Percentiles rank a stretch among this genome's conserved stretches.
These are phyloP conservation scores for Cercospora sojina DNA, from an alignment of 2,329 filamentous ascomycete species.

Conservation along the genomic window DNA sequence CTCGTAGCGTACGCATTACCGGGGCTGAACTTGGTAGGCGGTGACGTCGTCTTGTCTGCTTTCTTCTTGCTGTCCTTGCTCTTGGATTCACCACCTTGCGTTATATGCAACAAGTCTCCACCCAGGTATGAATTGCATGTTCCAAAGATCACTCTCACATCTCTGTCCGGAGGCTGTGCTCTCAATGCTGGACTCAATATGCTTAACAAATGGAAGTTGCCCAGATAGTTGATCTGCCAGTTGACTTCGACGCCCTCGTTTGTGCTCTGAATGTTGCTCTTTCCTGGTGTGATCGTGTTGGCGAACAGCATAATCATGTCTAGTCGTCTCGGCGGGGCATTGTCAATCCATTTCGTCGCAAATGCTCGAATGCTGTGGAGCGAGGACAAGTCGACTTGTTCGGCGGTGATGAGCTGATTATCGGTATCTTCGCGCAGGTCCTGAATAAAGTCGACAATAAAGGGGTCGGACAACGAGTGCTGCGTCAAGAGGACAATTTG, in stretches of 20 bases:
- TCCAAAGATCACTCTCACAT: constrained; percentile 82
- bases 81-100: constrained; percentile 39
- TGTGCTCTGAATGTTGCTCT: constrained; percentile 58
- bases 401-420: constrained; percentile 90
- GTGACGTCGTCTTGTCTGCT: constrained; percentile 9
- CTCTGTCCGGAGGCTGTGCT: constrained; percentile 88
- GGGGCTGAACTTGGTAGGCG: constrained; percentile 43
- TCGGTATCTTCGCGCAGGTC: constrained; percentile 74
- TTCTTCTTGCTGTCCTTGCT: constrained; percentile 43
- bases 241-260: constrained; percentile 77
- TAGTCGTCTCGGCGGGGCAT: constrained; percentile 79
- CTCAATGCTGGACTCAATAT: constrained; percentile 88
- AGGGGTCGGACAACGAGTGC: constrained; percentile 76
- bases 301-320: constrained; percentile 91
- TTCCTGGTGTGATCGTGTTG: constrained; percentile 70
- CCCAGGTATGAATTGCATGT: constrained; percentile 88
- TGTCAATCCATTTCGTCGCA: constrained; percentile 97
- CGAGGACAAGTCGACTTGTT: constrained; percentile 85
- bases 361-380: constrained; percentile 90
- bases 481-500: constrained; percentile 89
- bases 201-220: constrained; percentile 91
- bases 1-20: constrained; percentile 50
- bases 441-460: constrained; percentile 88
- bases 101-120: constrained; percentile 63
- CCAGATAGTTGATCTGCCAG: constrained; percentile 93